phyloP scores from a whole-genome alignment of 768 basidiomycete genomes.

The Boletus coccyginus region DNA sequence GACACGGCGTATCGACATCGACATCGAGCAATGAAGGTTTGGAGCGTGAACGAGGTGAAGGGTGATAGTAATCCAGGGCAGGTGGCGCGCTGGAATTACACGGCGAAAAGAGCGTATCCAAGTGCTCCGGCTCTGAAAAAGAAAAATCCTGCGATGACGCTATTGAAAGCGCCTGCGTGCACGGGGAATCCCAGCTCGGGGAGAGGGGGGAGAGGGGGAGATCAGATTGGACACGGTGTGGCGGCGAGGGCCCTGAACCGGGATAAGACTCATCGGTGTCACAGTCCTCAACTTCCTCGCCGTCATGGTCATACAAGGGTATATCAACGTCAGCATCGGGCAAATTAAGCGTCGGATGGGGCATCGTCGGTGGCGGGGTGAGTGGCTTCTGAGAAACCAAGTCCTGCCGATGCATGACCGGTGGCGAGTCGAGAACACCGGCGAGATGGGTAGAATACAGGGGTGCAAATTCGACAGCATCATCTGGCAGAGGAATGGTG shows the following conservation, averaged over 20 bases:
- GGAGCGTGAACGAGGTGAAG: constrained; percentile 14
- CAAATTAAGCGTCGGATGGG: constrained; percentile 34
- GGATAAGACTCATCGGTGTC: constrained; percentile 22
- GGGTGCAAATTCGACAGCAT: constrained; percentile 13
- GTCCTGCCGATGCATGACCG: constrained; percentile 31
- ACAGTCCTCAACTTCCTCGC: constrained; percentile 14
- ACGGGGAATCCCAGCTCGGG: constrained; percentile 30
- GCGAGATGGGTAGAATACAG: constrained; percentile 27
- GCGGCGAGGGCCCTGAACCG: constrained; percentile 13
- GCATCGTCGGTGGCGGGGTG: constrained; percentile 44
- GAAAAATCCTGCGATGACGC: constrained; percentile 16
- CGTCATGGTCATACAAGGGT: constrained; percentile 2
- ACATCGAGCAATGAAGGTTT: constrained; percentile 26
- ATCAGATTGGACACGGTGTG: constrained; percentile 10
- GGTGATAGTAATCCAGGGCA: constrained; percentile 11
- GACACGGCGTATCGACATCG: constrained; percentile 16
- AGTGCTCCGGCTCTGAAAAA: constrained; percentile 14
- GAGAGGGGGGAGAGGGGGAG: constrained; percentile 35
- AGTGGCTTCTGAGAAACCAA: constrained; percentile 31
- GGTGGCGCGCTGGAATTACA: constrained; percentile 10
- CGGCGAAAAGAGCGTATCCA: constrained; percentile 19
- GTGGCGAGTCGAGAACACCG: constrained; percentile 36
- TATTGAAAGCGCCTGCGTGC: constrained; percentile 11
- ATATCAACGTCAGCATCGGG: constrained; percentile 34
- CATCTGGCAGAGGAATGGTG: constrained; percentile 27